Evolutionary conservation across 2,329 filamentous ascomycete genomes (phyloP).

Genomic region (Trichoderma sp.): DNA sequence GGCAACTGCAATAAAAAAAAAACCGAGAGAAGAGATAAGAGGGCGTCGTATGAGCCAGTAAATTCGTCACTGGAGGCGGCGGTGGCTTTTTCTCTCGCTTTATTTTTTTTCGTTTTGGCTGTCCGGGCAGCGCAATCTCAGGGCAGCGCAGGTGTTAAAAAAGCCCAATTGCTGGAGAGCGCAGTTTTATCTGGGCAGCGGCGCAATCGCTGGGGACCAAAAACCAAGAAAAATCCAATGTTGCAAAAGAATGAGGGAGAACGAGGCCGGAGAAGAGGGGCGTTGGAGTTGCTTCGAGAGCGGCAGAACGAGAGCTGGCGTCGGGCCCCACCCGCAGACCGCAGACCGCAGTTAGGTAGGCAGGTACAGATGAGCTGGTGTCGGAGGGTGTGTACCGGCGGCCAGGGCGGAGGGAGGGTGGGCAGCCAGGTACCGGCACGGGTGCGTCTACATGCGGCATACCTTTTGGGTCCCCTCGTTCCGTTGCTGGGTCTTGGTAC

Average conservation of each 20-base stretch:
- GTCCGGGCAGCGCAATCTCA: neutral
- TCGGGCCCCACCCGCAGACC: neutral
- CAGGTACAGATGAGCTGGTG: neutral
- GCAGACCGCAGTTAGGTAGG: neutral
- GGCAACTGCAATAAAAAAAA: no score
- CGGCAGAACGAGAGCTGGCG: neutral
- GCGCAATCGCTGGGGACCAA: neutral
- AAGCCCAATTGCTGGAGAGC: neutral
- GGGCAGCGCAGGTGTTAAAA: neutral
- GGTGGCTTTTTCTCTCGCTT: neutral
- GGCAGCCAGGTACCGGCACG: neutral
- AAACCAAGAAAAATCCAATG: neutral
- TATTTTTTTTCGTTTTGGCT: no score
- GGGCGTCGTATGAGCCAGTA: no score
- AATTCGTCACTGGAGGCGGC: neutral
- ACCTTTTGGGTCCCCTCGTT: neutral
- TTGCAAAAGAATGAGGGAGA: neutral
- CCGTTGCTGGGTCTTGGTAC: neutral
- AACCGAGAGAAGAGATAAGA: no score
- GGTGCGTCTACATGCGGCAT: neutral
- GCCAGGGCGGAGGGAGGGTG: neutral
- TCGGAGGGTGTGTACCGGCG: constrained; percentile 3
- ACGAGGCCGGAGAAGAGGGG: neutral
- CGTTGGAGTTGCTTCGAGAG: neutral
- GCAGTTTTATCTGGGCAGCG: neutral